Base-by-base conservation (phyloP, 129 eudicot species). In the Apium graveolens region DNA sequence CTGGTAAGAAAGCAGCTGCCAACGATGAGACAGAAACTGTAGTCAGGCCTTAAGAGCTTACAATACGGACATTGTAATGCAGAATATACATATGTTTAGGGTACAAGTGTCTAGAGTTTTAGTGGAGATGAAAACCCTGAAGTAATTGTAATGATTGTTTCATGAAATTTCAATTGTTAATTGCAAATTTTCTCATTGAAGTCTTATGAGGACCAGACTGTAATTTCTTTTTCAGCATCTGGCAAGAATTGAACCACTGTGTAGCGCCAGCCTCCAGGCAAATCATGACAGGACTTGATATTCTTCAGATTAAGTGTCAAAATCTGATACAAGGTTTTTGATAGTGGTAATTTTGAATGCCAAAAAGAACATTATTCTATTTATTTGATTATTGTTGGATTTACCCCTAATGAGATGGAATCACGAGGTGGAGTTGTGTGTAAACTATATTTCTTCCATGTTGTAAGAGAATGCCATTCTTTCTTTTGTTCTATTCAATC, bases 1-100 rank as follows among this genome's bases (percentile, higher is more conserved):
- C 86, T 11, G 96, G 97, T 78, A 92, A 92, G 85, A 92, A 90
- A 86, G 89, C 85, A 65, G 74, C 87, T 38, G 55, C 82, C 7
- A 38, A 70, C 65, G 96, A 90, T 46, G 93, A 92, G 66, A 73
- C 86, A 21, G 76, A 78, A 62, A 24, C 79, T 29, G 74, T 76
- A 24, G 60, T 78, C 62, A 85, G 88, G 82, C 89, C 96, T 63
- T 92, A 79, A 86, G 80, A 82, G 38, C 83, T 82, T 80, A 80
- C 83, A 83, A 77, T 76, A 21, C 63, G 55, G 80, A 76, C 80
- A 26, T 66, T 80, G 49, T 68, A 79, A 46, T 80, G 80, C 71
- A 60, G 80, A 55, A 76, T 77, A 70, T 76, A 73, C 46, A 21
- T 11, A 44, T 78, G 20, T 81, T 63, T 62, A 55, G 80, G 76